Percentiles rank a stretch among this genome's conserved stretches.
Evolutionary conservation across 371 early-diverging fungal species (phyloP).

Genomic region (Encephalitozoon intestinalis): DNA sequence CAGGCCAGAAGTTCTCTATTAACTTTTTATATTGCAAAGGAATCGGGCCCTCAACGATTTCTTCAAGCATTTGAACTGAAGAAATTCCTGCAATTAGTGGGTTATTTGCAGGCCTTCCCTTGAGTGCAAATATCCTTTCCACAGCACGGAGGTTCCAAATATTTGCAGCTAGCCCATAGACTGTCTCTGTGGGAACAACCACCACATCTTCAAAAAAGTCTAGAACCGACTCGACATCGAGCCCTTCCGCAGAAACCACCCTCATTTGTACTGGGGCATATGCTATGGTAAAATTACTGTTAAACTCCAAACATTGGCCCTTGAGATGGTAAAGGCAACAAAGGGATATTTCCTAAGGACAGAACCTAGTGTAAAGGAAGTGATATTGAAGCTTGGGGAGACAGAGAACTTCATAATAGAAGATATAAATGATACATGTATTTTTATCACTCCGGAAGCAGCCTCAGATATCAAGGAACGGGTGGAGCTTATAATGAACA

Average conservation of each 20-base stretch:
- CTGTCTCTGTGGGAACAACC: constrained; percentile 97
- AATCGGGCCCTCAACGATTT: constrained; percentile 62
- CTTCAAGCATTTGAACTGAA: constrained; percentile 73
- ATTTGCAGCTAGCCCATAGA: constrained; percentile 91
- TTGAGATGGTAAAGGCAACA: constrained; percentile 56
- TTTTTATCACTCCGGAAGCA: constrained; percentile 57
- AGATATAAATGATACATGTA: constrained; percentile 54
- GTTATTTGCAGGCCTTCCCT: constrained; percentile 88
- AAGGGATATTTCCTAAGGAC: constrained; percentile 58
- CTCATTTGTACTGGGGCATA: neutral
- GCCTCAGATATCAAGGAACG: constrained; percentile 44
- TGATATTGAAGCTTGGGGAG: constrained; percentile 54
- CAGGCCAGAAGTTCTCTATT: constrained; percentile 81
- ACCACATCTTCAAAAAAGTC: constrained; percentile 61
- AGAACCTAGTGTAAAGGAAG: constrained; percentile 60
- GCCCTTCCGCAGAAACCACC: neutral
- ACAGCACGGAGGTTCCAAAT: constrained; percentile 70
- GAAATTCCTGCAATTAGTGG: constrained; percentile 94
- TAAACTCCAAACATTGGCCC: neutral
- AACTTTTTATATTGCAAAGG: constrained; percentile 45
- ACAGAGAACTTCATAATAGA: constrained; percentile 58
- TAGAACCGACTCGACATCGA: neutral
- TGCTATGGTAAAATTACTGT: neutral
- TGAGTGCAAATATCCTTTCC: constrained; percentile 73
- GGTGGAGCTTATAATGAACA: constrained; percentile 52